Base-by-base conservation (phyloP, 345 rosid genomes). In the Microcos paniculata region DNA sequence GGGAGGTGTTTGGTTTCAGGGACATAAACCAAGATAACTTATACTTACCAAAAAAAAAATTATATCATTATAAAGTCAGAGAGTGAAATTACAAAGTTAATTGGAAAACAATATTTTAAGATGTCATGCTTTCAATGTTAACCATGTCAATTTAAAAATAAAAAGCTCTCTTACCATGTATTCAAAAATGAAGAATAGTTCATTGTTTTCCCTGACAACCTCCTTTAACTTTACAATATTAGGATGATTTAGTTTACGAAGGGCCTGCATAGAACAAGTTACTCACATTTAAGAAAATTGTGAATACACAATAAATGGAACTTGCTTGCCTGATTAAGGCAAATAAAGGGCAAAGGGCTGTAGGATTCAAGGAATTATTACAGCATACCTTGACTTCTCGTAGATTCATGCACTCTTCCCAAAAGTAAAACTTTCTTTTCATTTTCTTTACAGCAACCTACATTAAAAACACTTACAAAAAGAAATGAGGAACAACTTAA, bases 391-490 rank as follows among this genome's bases (percentile, higher is more conserved):
- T 94, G 59, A 94, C 94, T 90, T 94, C 98, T 80, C 97, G 82
- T 78, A 94, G 84, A 80, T 90, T 92, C 84, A 88, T 85, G 79
- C 95, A 94, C 43, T 94, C 98, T 82, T 91, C 98, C 98, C 98
- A 94, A 70, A 83, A 90, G 74, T 89, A 91, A 80, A 92, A 94
- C 69, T 91, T 92, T 73, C 97, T 87, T 86, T 94, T 94, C 98
- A 94, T 94, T 87, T 85, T 92, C 87, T 94, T 94, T 53, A 94
- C 94, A 78, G 98, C 98, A 89, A 94, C 98, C 98, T 94, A 77
- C 53, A 76, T 4, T 74, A 1, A 51, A 62, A 23, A 19, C 66
- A 62, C 15, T 28, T 56, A 59, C 14, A 30, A 48, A 45, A 42
- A 65, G 62, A 3, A 56, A 62, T 75, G 46, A 61, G 49, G 49